phyloP scores from a whole-genome alignment of 108 stramenopile species.

The Skeletonema grethae region DNA sequence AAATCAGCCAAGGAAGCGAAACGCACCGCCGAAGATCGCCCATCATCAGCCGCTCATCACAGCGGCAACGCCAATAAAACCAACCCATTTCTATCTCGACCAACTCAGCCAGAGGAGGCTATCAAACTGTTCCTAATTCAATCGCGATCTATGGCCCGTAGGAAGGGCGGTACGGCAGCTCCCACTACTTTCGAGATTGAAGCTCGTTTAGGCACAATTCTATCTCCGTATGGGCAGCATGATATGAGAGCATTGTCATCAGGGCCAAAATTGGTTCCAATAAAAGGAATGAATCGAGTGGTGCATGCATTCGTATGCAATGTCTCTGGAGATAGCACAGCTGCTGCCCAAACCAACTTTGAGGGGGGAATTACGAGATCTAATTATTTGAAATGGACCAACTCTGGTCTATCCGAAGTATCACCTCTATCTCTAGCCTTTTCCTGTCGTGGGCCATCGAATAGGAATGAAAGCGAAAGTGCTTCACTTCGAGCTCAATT shows the following conservation, averaged over 20 bases:
- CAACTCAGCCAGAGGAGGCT: slow-evolving; percentile 70
- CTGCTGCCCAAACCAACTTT: slow-evolving; percentile 44
- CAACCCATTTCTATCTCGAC: slow-evolving; percentile 63
- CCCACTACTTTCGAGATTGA: slow-evolving; percentile 65
- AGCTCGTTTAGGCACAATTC: slow-evolving; percentile 73
- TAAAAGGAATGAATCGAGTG: slow-evolving; percentile 42
- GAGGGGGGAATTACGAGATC: slow-evolving; percentile 72
- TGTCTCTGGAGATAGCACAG: slow-evolving; percentile 15
- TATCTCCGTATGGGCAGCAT: slow-evolving; percentile 54
- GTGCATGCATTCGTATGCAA: slow-evolving; percentile 68
- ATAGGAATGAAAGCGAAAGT: slow-evolving; percentile 40
- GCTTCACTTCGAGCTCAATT: slow-evolving; percentile 58
- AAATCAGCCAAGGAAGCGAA: slow-evolving; percentile 33
- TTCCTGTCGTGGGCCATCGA: slow-evolving; percentile 32
- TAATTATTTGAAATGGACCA: slow-evolving; percentile 77
- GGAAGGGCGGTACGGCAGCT: neutral
- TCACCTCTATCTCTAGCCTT: slow-evolving; percentile 69
- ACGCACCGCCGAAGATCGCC: slow-evolving; percentile 26
- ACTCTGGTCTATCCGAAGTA: slow-evolving; percentile 60
- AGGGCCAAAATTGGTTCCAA: slow-evolving; percentile 60
- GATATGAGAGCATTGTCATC: slow-evolving; percentile 65
- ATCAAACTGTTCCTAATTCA: slow-evolving; percentile 70
- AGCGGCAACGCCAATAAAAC: neutral
- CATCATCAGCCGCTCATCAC: neutral
- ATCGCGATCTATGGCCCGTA: slow-evolving; percentile 59